Percentiles rank a stretch among this genome's conserved stretches.
phyloP scores from a whole-genome alignment of 371 early-diverging fungal species.

The Apophysomyces trapeziformis region DNA sequence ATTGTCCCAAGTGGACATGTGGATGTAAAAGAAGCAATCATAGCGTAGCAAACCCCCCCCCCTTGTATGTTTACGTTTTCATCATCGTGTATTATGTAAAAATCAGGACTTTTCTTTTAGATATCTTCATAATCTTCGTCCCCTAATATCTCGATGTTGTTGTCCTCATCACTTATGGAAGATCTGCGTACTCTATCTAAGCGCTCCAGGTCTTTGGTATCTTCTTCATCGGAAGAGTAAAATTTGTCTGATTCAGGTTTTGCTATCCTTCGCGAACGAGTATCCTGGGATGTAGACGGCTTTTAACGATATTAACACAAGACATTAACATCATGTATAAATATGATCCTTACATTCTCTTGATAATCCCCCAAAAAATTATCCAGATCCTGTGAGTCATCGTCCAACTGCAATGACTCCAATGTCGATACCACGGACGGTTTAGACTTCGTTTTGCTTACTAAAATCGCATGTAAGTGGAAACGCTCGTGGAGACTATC shows the following conservation, averaged over 20 bases:
- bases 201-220: constrained; percentile 12
- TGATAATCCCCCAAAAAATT: not conserved
- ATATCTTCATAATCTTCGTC: constrained; percentile 46
- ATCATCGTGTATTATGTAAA: not conserved
- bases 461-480: not conserved
- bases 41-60: too few relatives aligned
- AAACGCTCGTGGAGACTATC: not conserved
- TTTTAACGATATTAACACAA: not conserved
- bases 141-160: constrained; percentile 36
- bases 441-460: not conserved
- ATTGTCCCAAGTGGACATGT: too few relatives aligned
- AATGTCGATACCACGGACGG: not conserved
- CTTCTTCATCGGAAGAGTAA: constrained; percentile 3
- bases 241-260: not conserved
- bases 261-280: too few relatives aligned
- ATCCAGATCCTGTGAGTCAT: not conserved
- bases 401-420: constrained; percentile 6
- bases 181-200: constrained; percentile 13
- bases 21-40: too few relatives aligned
- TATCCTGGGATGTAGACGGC: not conserved
- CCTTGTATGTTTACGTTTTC: too few relatives aligned
- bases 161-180: constrained; percentile 20
- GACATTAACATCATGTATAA: too few relatives aligned
- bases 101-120: not conserved
- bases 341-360: not conserved